Evolutionary conservation across 2,329 filamentous ascomycete species (phyloP).

Genomic region (Microdochium nivale): DNA sequence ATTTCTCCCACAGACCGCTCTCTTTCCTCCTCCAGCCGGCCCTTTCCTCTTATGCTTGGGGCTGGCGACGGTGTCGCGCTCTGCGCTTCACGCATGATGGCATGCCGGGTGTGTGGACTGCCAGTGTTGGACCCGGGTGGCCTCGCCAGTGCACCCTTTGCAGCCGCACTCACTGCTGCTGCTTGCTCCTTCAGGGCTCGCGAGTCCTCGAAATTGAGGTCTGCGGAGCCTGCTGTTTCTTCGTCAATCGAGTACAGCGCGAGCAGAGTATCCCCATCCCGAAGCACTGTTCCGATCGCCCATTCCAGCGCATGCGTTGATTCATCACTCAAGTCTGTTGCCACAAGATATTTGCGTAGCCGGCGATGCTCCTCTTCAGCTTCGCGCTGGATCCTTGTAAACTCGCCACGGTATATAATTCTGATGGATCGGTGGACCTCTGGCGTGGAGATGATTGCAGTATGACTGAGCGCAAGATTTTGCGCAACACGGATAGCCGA

Average conservation of each 20-base stretch:
- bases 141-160: constrained; percentile 13
- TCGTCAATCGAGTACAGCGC: constrained; percentile 93
- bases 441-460: constrained; percentile 66
- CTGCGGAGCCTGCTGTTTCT: constrained; percentile 53
- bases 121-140: constrained; percentile 10
- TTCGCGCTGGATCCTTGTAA: constrained; percentile 63
- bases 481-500: constrained; percentile 84
- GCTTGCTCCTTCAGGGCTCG: constrained; percentile 71
- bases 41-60: constrained; percentile 40
- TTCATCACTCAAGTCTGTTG: constrained; percentile 89
- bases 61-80: constrained; percentile 34
- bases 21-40: constrained; percentile 67
- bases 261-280: constrained; percentile 88
- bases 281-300: constrained; percentile 90
- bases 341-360: constrained; percentile 87
- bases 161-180: constrained; percentile 58
- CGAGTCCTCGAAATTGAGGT: constrained; percentile 55
- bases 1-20: constrained; percentile 75
- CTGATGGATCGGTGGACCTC: constrained; percentile 75
- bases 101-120: constrained; percentile 9
- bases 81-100: constrained; percentile 14
- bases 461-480: constrained; percentile 72
- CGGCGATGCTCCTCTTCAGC: constrained; percentile 71
- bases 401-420: constrained; percentile 86
- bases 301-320: constrained; percentile 93